A percentile compares a stretch with the other conserved stretches of the same genome.
Evolutionary conservation across 495 filamentous ascomycete genomes (phyloP).

Genomic region (Aspergillus funiculosus): DNA sequence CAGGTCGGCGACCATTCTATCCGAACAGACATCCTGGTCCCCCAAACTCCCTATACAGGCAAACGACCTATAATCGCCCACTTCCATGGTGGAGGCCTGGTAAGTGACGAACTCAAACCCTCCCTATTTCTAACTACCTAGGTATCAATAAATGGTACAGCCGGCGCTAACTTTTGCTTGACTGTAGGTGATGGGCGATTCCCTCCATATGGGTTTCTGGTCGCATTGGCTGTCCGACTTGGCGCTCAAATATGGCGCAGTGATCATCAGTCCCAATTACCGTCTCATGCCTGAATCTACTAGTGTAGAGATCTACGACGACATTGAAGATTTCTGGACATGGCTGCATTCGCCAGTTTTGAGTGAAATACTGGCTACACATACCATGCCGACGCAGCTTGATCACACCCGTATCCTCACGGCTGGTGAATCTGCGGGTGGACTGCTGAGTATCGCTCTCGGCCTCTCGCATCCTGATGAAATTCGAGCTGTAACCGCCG

Average conservation of each 20-base stretch:
- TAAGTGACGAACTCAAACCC: conserved; percentile 10
- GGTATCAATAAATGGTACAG: too few species aligned
- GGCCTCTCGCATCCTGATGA: conserved; percentile 16
- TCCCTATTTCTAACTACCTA: neutral
- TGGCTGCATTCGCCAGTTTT: conserved; percentile 36
- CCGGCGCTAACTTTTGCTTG: too few species aligned
- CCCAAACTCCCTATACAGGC: conserved; percentile 14
- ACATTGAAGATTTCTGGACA: conserved; percentile 46
- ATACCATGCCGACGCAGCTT: conserved; percentile 17
- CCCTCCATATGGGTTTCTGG: conserved; percentile 27
- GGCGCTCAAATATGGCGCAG: conserved; percentile 28
- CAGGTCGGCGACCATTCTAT: conserved; percentile 28
- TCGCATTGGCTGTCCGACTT: conserved; percentile 31
- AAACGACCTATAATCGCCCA: conserved; percentile 28
- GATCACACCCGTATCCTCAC: conserved; percentile 27
- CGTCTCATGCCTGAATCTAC: conserved; percentile 47
- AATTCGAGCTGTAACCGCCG: neutral
- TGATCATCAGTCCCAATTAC: conserved; percentile 45
- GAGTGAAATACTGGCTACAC: conserved; percentile 12
- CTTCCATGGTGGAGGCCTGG: conserved; percentile 35
- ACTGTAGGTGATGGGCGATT: conserved; percentile 20
- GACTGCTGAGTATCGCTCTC: conserved; percentile 26
- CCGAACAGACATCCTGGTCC: conserved; percentile 31
- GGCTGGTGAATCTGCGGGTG: conserved; percentile 33
- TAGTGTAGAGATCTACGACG: conserved; percentile 42